These are phyloP conservation scores for Fusarium sp. DNA, from an alignment of 2,329 filamentous ascomycete genomes.

Conservation along the genomic window DNA sequence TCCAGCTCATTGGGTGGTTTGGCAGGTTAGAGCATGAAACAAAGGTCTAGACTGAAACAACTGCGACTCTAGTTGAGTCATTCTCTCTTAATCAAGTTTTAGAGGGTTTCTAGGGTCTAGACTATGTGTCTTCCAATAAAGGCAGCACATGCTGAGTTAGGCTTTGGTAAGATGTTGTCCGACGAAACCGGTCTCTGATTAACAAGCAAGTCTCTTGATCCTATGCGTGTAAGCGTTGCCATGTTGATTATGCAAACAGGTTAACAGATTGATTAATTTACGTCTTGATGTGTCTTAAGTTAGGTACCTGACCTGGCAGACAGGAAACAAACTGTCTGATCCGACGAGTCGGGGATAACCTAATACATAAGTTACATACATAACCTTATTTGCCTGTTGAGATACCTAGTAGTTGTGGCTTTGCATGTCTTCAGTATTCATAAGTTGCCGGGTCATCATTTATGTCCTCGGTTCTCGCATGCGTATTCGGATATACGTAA, in stretches of 20 bases:
- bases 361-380: no score
- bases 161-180: neutral
- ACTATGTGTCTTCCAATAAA: neutral
- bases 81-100: constrained; percentile 14
- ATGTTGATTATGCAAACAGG: no score
- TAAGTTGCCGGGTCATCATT: neutral
- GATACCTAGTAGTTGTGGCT: neutral
- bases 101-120: neutral
- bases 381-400: no score
- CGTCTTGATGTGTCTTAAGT: no score
- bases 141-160: neutral
- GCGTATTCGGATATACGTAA: constrained; percentile 18
- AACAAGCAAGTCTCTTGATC: neutral
- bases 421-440: neutral
- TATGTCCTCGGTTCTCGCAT: constrained; percentile 31
- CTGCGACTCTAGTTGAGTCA: constrained; percentile 8
- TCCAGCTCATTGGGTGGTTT: neutral
- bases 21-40: constrained; percentile 17
- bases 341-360: neutral
- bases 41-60: constrained; percentile 19
- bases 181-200: neutral
- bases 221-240: no score
- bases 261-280: no score
- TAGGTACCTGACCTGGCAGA: neutral
- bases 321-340: no score